Conservation (phyloP, 176 grass and related monocot species). For the Musa troglodytarum region DNA sequence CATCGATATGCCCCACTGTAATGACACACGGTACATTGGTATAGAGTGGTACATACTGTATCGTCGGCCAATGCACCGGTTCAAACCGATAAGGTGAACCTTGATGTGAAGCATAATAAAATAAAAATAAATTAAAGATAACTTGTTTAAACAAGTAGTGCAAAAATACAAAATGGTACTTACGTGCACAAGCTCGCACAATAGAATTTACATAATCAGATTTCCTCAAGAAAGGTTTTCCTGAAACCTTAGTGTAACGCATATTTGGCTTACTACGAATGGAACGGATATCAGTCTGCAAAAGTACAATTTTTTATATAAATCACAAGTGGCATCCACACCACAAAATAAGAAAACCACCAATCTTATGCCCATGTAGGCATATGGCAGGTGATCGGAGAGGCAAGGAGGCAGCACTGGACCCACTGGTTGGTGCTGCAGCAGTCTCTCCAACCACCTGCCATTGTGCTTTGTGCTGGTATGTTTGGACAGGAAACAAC, state of each 20-base stretch:
- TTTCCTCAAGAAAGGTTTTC: conserved; percentile 30
- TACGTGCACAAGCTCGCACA: conserved; percentile 34
- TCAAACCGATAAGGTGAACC: no score
- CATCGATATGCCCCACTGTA: no score
- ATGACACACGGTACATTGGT: no score
- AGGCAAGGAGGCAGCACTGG: background rate
- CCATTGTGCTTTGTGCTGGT: background rate
- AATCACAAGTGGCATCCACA: background rate
- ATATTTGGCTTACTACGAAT: conserved; percentile 31
- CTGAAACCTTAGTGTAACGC: conserved; percentile 15
- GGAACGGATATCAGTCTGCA: conserved; percentile 25
- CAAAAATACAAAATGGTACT: conserved; percentile 7
- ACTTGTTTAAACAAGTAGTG: background rate
- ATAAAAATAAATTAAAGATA: no score
- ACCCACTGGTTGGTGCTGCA: background rate
- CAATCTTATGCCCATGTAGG: background rate
- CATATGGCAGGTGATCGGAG: background rate
- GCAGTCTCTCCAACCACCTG: background rate
- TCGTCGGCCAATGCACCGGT: no score
- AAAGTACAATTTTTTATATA: background rate
- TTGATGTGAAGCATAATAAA: no score
- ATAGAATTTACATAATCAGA: conserved; percentile 32
- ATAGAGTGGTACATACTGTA: no score
- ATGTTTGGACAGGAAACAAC: background rate
- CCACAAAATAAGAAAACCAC: background rate